phyloP scores from a whole-genome alignment of 2,329 filamentous ascomycete species.

The Fusarium camptoceras region DNA sequence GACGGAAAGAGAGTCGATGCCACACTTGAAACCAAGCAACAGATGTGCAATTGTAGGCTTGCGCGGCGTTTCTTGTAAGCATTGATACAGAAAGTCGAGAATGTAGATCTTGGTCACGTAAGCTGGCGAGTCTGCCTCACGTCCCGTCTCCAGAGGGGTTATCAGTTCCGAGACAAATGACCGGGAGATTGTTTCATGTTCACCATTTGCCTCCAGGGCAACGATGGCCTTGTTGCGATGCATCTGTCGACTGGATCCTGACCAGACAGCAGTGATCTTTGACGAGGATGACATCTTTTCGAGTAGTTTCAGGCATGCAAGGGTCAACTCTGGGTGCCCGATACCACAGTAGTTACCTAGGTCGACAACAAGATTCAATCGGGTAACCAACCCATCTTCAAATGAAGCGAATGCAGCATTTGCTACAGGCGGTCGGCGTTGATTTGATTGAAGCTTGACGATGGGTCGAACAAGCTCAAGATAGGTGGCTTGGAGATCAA shows the following conservation, averaged over 20 bases:
- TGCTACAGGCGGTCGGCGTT: slow-evolving; percentile 71
- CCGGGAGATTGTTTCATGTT: slow-evolving; percentile 82
- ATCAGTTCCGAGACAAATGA: slow-evolving; percentile 77
- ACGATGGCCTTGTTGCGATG: slow-evolving; percentile 88
- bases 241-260: slow-evolving; percentile 68
- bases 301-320: slow-evolving; percentile 83
- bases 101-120: slow-evolving; percentile 88
- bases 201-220: slow-evolving; percentile 84
- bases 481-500: slow-evolving; percentile 92
- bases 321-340: slow-evolving; percentile 81
- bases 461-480: slow-evolving; percentile 86
- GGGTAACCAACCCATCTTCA: slow-evolving; percentile 88
- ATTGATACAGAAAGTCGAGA: slow-evolving; percentile 86
- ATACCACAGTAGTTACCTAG: slow-evolving; percentile 89
- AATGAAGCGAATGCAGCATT: slow-evolving; percentile 83
- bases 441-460: slow-evolving; percentile 73
- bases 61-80: slow-evolving; percentile 78
- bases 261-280: slow-evolving; percentile 79
- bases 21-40: slow-evolving; percentile 87
- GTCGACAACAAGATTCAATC: slow-evolving; percentile 82
- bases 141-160: slow-evolving; percentile 77
- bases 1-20: slow-evolving; percentile 75
- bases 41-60: slow-evolving; percentile 91
- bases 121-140: slow-evolving; percentile 74
- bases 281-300: slow-evolving; percentile 88